phyloP scores from a whole-genome alignment of 1,284 basidiomycete species.

The Tilletia indica region DNA sequence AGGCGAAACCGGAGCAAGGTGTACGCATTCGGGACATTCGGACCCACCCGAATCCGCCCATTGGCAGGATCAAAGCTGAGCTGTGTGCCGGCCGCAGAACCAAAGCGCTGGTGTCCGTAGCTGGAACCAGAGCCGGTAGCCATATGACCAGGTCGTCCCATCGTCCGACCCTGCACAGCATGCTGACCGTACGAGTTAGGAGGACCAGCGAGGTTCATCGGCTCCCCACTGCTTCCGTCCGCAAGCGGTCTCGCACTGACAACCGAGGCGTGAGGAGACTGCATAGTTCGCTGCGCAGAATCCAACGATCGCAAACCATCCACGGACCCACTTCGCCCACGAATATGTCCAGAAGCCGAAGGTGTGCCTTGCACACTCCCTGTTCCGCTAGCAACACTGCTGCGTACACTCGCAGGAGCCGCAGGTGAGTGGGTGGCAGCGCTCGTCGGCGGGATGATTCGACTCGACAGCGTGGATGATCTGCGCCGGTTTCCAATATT shows the following conservation, averaged over 20 bases:
- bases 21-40: slow-evolving; percentile 6
- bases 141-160: slow-evolving; percentile 4
- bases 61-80: slow-evolving; percentile 15
- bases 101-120: slow-evolving; percentile 6
- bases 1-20: background rate
- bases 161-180: background rate
- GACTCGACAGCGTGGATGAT: slow-evolving; percentile 1
- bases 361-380: background rate
- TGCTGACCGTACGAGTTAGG: background rate
- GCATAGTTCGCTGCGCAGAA: no score
- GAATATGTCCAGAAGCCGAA: no score
- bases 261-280: no score
- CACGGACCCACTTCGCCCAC: background rate
- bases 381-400: background rate
- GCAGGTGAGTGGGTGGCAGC: background rate
- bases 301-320: background rate
- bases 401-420: background rate
- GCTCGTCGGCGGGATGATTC: background rate
- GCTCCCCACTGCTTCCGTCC: background rate
- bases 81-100: slow-evolving; percentile 10
- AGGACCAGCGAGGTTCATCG: background rate
- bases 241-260: no score
- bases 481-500: slow-evolving; percentile 5
- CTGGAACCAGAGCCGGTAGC: background rate
- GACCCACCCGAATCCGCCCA: background rate